Percentiles rank a stretch among this genome's conserved stretches.
phyloP scores from a whole-genome alignment of 2,329 filamentous ascomycete genomes.

The Peltaster fructicola region DNA sequence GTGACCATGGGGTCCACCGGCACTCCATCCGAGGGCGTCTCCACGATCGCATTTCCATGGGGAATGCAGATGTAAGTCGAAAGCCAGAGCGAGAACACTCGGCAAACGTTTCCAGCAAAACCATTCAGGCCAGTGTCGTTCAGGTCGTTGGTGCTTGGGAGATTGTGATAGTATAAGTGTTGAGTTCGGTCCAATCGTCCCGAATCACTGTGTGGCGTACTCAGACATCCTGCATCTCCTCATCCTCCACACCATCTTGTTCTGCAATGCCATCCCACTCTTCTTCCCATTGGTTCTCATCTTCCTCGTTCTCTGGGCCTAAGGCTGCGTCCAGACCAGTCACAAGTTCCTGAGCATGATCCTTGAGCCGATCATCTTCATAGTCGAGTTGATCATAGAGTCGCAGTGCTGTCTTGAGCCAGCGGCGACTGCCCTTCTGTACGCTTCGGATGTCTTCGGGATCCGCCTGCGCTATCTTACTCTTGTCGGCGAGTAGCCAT shows the following conservation, averaged over 20 bases:
- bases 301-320: slow-evolving; percentile 26
- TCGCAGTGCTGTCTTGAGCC: slow-evolving; percentile 64
- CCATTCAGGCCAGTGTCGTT: too few species aligned
- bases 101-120: too few species aligned
- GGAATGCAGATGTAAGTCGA: too few species aligned
- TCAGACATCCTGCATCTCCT: slow-evolving; percentile 19
- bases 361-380: slow-evolving; percentile 61
- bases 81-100: too few species aligned
- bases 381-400: slow-evolving; percentile 69
- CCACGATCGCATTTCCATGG: too few species aligned
- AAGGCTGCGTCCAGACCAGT: slow-evolving; percentile 27
- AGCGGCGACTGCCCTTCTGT: slow-evolving; percentile 56
- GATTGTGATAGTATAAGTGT: too few species aligned
- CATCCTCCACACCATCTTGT: slow-evolving; percentile 16
- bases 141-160: too few species aligned
- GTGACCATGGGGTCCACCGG: too few species aligned
- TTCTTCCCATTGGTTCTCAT: slow-evolving; percentile 20
- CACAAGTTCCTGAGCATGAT: slow-evolving; percentile 58
- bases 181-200: too few species aligned
- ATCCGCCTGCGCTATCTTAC: slow-evolving; percentile 14
- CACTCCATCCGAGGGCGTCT: too few species aligned
- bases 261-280: slow-evolving; percentile 20
- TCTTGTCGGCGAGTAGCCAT: slow-evolving; percentile 58
- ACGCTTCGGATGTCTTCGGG: slow-evolving; percentile 32
- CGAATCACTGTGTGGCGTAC: too few species aligned